phyloP scores from a whole-genome alignment of 202 grass and related monocot species.

The Cymbopogon flexuosus region DNA sequence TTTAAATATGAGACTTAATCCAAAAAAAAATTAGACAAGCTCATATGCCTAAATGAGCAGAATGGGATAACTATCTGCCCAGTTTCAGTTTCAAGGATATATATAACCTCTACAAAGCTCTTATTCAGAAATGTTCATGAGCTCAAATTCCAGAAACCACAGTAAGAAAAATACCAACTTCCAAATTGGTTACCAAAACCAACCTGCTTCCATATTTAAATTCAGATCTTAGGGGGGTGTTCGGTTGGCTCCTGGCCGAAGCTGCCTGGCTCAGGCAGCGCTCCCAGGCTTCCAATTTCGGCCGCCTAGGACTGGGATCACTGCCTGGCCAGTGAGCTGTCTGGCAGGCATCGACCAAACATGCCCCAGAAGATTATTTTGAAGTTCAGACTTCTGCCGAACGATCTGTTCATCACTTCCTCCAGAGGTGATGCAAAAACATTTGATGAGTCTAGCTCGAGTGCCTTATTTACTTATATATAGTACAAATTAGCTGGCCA shows the following conservation, averaged over 20 bases:
- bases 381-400: conserved; percentile 9
- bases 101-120: background rate
- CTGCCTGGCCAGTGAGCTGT: background rate
- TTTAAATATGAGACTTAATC: conserved; percentile 19
- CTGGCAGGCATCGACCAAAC: background rate
- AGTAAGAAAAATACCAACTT: conserved; percentile 3
- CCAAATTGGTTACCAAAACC: conserved; percentile 30
- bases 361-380: conserved; percentile 8
- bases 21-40: conserved; percentile 16
- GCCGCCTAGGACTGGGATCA: background rate
- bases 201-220: conserved; percentile 8
- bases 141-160: background rate
- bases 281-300: background rate
- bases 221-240: background rate
- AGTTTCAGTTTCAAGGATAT: background rate
- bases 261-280: background rate
- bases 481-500: conserved; percentile 18
- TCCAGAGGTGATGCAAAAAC: background rate
- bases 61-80: background rate
- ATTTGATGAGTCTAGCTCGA: background rate
- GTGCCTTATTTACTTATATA: conserved; percentile 10
- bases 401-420: conserved; percentile 24
- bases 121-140: conserved; percentile 3
- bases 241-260: background rate
- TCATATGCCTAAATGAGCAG: background rate